Conservation (phyloP, 2,329 filamentous ascomycete species). For the Lasiodiplodia sp. region DNA sequence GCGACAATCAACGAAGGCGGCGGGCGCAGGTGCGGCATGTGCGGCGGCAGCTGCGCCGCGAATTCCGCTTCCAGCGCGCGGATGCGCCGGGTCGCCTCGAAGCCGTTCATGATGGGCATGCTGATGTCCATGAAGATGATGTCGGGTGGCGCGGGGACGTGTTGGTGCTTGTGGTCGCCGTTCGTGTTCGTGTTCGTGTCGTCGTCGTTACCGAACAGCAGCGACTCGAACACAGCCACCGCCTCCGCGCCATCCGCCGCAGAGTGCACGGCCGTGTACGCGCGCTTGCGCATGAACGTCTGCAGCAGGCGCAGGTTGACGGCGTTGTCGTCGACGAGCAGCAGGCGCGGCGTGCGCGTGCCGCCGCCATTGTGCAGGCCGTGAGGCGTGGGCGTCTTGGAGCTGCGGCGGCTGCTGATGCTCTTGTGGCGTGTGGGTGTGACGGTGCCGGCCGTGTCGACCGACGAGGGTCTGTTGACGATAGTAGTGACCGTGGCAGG, state of each 20-base stretch:
- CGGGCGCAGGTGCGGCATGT: neutral
- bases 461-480: neutral
- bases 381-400: neutral
- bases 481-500: neutral
- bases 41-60: neutral
- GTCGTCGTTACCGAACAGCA: neutral
- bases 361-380: neutral
- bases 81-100: slow-evolving; percentile 54
- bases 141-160: slow-evolving; percentile 36
- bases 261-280: slow-evolving; percentile 33
- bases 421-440: neutral
- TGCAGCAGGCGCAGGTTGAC: slow-evolving; percentile 65
- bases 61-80: slow-evolving; percentile 40
- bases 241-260: slow-evolving; percentile 54
- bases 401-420: neutral
- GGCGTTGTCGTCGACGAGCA: slow-evolving; percentile 33
- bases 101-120: slow-evolving; percentile 57
- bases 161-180: neutral
- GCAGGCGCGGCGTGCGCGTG: slow-evolving; percentile 22
- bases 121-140: slow-evolving; percentile 57
- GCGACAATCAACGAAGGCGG: slow-evolving; percentile 51
- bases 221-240: slow-evolving; percentile 45
- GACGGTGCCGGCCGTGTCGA: neutral
- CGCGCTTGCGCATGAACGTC: slow-evolving; percentile 32
- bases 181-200: neutral